phyloP scores from a whole-genome alignment of 78 protist genomes.

The Isochrysis galbana region DNA sequence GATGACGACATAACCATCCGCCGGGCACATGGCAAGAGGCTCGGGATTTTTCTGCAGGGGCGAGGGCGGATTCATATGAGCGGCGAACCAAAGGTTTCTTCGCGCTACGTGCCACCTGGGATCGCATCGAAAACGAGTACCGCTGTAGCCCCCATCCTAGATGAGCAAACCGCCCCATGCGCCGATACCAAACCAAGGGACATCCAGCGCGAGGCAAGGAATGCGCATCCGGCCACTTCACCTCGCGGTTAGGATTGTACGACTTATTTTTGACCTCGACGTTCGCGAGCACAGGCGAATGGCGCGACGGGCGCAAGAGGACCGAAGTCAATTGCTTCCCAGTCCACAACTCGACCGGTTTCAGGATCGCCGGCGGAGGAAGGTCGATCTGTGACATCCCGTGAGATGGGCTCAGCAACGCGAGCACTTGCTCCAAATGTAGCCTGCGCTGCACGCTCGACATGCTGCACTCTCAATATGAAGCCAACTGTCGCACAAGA shows the following conservation, averaged over 20 bases:
- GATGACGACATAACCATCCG: conserved; percentile 84
- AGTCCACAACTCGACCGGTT: conserved; percentile 96
- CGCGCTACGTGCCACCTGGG: too few relatives aligned
- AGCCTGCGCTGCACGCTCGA: too few relatives aligned
- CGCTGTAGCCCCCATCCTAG: too few relatives aligned
- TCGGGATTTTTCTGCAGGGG: neutral
- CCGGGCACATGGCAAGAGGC: conserved; percentile 73
- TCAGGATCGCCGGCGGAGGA: conserved; percentile 80
- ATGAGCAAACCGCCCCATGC: too few relatives aligned
- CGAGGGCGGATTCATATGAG: too few relatives aligned
- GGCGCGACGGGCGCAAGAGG: conserved; percentile 36
- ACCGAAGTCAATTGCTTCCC: conserved; percentile 92
- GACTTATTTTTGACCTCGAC: conserved; percentile 63
- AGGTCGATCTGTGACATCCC: conserved; percentile 64
- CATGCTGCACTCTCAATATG: too few relatives aligned
- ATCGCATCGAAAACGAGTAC: too few relatives aligned
- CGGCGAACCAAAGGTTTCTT: too few relatives aligned
- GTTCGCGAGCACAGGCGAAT: conserved; percentile 41
- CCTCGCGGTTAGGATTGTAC: conserved; percentile 46
- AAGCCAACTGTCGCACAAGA: too few relatives aligned
- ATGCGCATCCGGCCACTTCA: too few relatives aligned
- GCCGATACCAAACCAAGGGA: too few relatives aligned
- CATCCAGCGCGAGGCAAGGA: too few relatives aligned
- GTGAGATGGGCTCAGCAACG: conserved; percentile 28
- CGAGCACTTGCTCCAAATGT: neutral